Conservation (phyloP, 306 rosid genomes). For the Ceratonia siliqua region DNA sequence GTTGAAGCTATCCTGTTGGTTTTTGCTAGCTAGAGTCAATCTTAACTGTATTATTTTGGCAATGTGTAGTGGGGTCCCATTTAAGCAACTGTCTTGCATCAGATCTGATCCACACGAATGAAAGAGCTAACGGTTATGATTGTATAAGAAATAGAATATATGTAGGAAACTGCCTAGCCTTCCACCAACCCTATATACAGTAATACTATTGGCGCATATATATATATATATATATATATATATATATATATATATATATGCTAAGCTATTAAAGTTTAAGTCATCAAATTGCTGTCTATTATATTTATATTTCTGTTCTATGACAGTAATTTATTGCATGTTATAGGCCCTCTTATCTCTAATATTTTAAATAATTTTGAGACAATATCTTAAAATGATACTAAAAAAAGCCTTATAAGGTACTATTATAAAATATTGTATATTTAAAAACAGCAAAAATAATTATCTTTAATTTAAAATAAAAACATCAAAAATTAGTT, state of each 20-base stretch:
- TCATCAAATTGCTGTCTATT: constrained; percentile 24
- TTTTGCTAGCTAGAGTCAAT: constrained; percentile 31
- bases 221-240: neutral
- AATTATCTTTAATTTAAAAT: neutral
- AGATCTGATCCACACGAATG: constrained; percentile 48
- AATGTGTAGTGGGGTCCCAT: constrained; percentile 37
- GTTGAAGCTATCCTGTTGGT: constrained; percentile 46
- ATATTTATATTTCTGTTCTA: constrained; percentile 42
- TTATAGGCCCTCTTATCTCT: neutral
- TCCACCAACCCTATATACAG: constrained; percentile 21
- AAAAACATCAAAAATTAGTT: too few relatives aligned
- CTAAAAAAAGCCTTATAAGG: neutral
- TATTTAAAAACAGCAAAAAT: neutral
- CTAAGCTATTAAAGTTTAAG: constrained; percentile 23
- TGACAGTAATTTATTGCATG: constrained; percentile 20
- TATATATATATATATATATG: neutral
- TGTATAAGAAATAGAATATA: constrained; percentile 13
- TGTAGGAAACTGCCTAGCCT: constrained; percentile 36
- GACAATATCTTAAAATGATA: too few relatives aligned
- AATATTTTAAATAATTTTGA: neutral
- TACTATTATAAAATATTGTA: too few relatives aligned
- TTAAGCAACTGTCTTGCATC: constrained; percentile 48
- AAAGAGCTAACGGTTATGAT: constrained; percentile 45
- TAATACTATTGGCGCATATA: constrained; percentile 30
- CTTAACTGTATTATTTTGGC: constrained; percentile 23